phyloP scores from a whole-genome alignment of 2,329 filamentous ascomycete species.

The Clonostachys rosea region DNA sequence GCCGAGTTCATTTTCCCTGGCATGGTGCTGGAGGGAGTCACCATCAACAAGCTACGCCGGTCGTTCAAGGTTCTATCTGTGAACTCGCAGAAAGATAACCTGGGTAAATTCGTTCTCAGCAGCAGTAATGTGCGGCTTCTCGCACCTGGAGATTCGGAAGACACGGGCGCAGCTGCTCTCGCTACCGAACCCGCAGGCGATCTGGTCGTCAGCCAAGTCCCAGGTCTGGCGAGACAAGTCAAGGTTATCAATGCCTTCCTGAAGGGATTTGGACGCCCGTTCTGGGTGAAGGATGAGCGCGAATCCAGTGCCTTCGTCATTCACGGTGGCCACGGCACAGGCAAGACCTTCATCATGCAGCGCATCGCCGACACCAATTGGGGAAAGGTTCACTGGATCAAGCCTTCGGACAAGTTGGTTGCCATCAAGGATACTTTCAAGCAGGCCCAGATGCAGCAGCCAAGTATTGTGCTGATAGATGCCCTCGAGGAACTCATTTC shows the following conservation, averaged over 20 bases:
- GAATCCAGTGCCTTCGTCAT: conserved; percentile 61
- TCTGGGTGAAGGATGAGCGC: conserved; percentile 18
- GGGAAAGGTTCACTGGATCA: conserved; percentile 62
- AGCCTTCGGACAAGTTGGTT: conserved; percentile 48
- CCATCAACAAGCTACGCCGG: conserved; percentile 19
- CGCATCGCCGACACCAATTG: conserved; percentile 65
- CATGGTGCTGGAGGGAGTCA: conserved; percentile 62
- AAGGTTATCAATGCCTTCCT: conserved; percentile 64
- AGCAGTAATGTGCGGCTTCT: conserved; percentile 31
- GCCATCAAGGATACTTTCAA: conserved; percentile 65
- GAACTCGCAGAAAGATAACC: conserved; percentile 36
- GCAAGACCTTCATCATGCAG: conserved; percentile 73
- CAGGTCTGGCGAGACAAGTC: conserved; percentile 63
- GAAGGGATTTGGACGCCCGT: conserved; percentile 40
- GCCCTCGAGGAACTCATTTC: conserved; percentile 67
- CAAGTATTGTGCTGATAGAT: conserved; percentile 77
- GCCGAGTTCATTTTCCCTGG: conserved; percentile 68
- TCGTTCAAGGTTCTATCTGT: conserved; percentile 55
- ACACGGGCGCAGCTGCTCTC: conserved; percentile 4
- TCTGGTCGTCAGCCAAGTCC: conserved; percentile 51
- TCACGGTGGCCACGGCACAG: conserved; percentile 78
- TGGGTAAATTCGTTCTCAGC: conserved; percentile 35
- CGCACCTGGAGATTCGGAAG: conserved; percentile 15
- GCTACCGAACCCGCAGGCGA: conserved; percentile 15
- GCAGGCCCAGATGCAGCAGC: conserved; percentile 62